Base-by-base conservation (phyloP, 371 early-diverging fungal species). In the Mucor indicus region DNA sequence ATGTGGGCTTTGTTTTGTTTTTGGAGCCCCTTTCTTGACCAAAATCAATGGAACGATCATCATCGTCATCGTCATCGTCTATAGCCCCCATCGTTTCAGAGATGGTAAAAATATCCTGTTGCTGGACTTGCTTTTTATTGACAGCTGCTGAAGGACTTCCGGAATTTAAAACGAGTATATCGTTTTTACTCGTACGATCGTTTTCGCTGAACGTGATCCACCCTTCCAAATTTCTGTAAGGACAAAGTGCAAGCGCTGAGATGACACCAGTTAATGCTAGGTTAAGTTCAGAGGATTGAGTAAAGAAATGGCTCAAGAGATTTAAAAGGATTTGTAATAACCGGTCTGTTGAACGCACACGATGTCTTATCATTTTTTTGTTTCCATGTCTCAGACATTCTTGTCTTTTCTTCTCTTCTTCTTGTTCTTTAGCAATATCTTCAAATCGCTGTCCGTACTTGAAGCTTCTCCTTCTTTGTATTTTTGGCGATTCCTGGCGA, bases 221-320 rank as follows among this genome's bases (percentile, higher is more conserved):
- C 1, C 87, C 84, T 44, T 89, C 89, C 29, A 89, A 61, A 16
- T 86, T 85, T 9, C 90, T 78, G 44, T 79, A 80, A 3, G 87
- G 88, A 48, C 90, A 91, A 3, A 83, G 64, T 1, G 87, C 88
- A 40, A 96, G 64, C 4, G 90, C 87, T 3, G 90, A 81, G n/a
- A 96, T 65, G 10, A 93, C 91, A 15, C 93, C 93, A 0, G 95
- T 94, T 30, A 96, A 61, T 0, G 92, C 92, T 56, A 96, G 54
- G 63, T 96, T 96, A 47, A 93, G 80, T 36, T 89, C 89, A 17
- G 87, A 83, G 9, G 93, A 86, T 55, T 95, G 93, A 0, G 84
- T 81, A 66, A 93, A 95, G 50, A 92, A 94, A 44, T 83, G 84
- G 11, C 81, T 72, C 21, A 90, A 70, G 9, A 85, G 61, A 9